Percentiles rank a stretch among this genome's conserved stretches.
phyloP scores from a whole-genome alignment of 1,284 basidiomycete genomes.

The Mycocalia duriaeana region DNA sequence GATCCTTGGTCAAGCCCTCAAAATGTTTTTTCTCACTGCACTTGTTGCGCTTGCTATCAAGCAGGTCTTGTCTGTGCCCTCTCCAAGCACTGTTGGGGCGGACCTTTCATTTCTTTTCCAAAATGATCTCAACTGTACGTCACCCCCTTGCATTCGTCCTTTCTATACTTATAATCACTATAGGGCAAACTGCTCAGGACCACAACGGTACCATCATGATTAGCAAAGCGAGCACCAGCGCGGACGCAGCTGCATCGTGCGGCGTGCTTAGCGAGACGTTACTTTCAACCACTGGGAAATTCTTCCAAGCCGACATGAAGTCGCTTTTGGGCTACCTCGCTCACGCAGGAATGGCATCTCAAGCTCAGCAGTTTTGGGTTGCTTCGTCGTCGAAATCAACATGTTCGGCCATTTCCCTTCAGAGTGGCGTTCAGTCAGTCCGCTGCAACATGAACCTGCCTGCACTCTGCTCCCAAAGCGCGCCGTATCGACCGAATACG shows the following conservation, averaged over 20 bases:
- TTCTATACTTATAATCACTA: too few species aligned
- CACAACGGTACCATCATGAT: constrained; percentile 22
- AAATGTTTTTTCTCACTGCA: not conserved
- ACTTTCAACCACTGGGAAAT: constrained; percentile 15
- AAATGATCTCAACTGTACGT: constrained; percentile 27
- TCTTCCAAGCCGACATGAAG: constrained; percentile 18
- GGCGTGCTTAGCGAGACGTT: constrained; percentile 19
- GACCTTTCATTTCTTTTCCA: constrained; percentile 24
- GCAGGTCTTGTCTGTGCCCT: constrained; percentile 12
- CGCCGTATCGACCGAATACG: constrained; percentile 20
- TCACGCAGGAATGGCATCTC: constrained; percentile 8
- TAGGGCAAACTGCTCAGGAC: constrained; percentile 21
- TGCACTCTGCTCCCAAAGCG: constrained; percentile 24
- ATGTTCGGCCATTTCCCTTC: constrained; percentile 11
- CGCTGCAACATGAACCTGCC: constrained; percentile 16
- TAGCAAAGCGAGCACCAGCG: constrained; percentile 11
- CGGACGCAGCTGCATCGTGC: constrained; percentile 17
- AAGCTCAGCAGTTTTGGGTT: constrained; percentile 22
- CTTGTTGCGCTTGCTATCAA: constrained; percentile 1
- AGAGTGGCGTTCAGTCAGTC: constrained; percentile 13
- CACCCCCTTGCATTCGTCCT: too few species aligned
- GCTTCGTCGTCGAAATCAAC: constrained; percentile 7
- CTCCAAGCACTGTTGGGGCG: constrained; percentile 15
- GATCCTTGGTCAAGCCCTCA: not conserved
- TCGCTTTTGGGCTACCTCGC: constrained; percentile 16